phyloP scores from a whole-genome alignment of 2,329 filamentous ascomycete species.

The Penicillium digitatum region DNA sequence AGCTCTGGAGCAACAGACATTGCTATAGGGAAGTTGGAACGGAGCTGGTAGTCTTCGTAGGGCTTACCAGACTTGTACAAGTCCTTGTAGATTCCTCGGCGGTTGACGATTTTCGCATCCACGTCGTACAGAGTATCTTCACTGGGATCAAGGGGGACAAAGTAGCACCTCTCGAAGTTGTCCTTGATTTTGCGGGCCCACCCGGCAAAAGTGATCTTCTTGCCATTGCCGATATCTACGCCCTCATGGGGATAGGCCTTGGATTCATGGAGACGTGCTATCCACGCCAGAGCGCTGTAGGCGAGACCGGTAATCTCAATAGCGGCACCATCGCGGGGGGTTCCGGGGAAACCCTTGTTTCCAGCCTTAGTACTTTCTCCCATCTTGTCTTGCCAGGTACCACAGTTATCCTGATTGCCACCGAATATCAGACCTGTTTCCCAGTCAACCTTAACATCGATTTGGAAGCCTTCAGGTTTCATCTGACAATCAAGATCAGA shows the following conservation, averaged over 20 bases:
- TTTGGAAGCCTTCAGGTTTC: constrained; percentile 86
- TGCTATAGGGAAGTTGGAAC: constrained; percentile 88
- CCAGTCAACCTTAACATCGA: constrained; percentile 90
- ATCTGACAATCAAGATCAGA: constrained; percentile 86
- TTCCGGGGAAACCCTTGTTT: constrained; percentile 90
- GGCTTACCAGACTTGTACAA: constrained; percentile 90
- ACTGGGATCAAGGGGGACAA: constrained; percentile 64
- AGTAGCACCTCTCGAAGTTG: constrained; percentile 93
- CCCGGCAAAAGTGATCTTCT: constrained; percentile 63
- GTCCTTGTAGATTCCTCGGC: constrained; percentile 97
- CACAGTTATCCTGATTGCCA: constrained; percentile 90
- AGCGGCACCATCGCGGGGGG: constrained; percentile 92
- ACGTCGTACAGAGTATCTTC: constrained; percentile 78
- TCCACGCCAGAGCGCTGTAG: constrained; percentile 85
- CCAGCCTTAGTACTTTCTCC: constrained; percentile 89
- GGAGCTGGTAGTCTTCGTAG: constrained; percentile 95
- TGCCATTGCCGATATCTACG: constrained; percentile 63
- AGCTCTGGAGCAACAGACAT: constrained; percentile 91
- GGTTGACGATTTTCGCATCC: constrained; percentile 74
- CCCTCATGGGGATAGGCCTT: constrained; percentile 70
- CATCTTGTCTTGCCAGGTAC: constrained; percentile 99
- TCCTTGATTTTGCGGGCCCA: constrained; percentile 78
- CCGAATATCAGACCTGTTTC: constrained; percentile 85
- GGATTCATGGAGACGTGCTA: constrained; percentile 61
- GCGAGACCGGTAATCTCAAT: constrained; percentile 91